Percentiles rank a stretch among this genome's conserved stretches.
Conservation (phyloP, 1,139 yeast genomes). For the Suhomyces choctaworum region DNA sequence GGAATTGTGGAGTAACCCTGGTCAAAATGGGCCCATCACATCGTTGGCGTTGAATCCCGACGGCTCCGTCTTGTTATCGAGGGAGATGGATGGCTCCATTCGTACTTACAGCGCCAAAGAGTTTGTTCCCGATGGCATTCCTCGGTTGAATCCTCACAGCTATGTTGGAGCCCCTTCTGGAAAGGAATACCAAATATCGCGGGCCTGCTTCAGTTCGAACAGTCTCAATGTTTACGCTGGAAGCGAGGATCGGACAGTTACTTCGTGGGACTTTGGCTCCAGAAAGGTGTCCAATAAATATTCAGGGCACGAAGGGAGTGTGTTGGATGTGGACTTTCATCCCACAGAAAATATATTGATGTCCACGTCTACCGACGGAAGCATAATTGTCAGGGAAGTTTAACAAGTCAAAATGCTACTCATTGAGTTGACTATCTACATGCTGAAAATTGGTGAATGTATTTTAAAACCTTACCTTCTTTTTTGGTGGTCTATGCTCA, state of each 20-base stretch:
- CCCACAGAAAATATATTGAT: slow-evolving; percentile 38
- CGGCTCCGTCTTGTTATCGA: slow-evolving; percentile 52
- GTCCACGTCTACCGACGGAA: slow-evolving; percentile 53
- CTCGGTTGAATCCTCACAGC: slow-evolving; percentile 43
- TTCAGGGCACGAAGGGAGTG: slow-evolving; percentile 63
- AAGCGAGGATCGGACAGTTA: slow-evolving; percentile 58
- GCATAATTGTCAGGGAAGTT: slow-evolving; percentile 41
- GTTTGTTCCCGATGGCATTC: slow-evolving; percentile 35
- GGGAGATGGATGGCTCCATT: slow-evolving; percentile 58
- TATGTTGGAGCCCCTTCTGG: slow-evolving; percentile 65
- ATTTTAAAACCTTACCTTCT: slow-evolving; percentile 27
- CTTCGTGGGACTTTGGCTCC: slow-evolving; percentile 61
- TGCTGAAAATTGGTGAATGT: too few relatives aligned
- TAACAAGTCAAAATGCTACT: too few relatives aligned
- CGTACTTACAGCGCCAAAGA: slow-evolving; percentile 57
- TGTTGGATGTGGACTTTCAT: slow-evolving; percentile 57
- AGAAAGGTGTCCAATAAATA: slow-evolving; percentile 48
- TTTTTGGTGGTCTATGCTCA: slow-evolving; percentile 11
- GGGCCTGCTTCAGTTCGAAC: slow-evolving; percentile 47
- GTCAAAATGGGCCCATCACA: slow-evolving; percentile 52
- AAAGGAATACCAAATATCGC: slow-evolving; percentile 51
- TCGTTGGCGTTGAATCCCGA: slow-evolving; percentile 51
- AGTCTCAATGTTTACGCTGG: slow-evolving; percentile 53
- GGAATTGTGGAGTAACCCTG: slow-evolving; percentile 48
- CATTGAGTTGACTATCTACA: too few relatives aligned